Evolutionary conservation across 2,329 filamentous ascomycete species (phyloP).

Genomic region (Endoconidiophora laricicola): DNA sequence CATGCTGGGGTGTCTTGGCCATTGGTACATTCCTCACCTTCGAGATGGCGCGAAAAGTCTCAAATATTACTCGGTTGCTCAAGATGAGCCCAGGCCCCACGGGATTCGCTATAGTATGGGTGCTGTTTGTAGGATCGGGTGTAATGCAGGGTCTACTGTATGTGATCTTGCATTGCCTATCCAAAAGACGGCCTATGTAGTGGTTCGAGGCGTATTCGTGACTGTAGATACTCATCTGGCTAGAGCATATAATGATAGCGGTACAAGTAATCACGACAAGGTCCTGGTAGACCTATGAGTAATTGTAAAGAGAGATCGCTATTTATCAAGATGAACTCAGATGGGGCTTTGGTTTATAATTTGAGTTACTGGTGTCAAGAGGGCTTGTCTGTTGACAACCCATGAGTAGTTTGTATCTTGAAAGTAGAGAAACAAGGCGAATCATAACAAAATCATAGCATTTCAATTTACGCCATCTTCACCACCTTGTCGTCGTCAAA

Average conservation of each 20-base stretch:
- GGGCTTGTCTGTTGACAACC: background rate
- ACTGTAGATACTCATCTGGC: background rate
- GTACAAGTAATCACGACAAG: too few relatives aligned
- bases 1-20: slow-evolving; percentile 4
- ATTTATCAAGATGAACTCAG: too few relatives aligned
- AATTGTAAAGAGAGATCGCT: too few relatives aligned
- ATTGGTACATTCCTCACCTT: slow-evolving; percentile 1
- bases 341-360: too few relatives aligned
- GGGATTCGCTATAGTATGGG: slow-evolving; percentile 4
- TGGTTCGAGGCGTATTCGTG: background rate
- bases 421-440: background rate
- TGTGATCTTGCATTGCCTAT: background rate
- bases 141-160: slow-evolving; percentile 3
- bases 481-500: slow-evolving; percentile 69
- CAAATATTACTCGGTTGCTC: background rate
- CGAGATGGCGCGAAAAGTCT: background rate
- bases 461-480: slow-evolving; percentile 34
- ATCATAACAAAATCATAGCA: slow-evolving; percentile 8
- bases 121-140: background rate
- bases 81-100: background rate
- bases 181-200: background rate
- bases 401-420: slow-evolving; percentile 4
- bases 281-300: too few relatives aligned
- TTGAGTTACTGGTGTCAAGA: too few relatives aligned
- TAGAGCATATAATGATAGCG: background rate